Evolutionary conservation across 352 stramenopile species (phyloP).

Genomic region (Globisporangium heterothallicum): DNA sequence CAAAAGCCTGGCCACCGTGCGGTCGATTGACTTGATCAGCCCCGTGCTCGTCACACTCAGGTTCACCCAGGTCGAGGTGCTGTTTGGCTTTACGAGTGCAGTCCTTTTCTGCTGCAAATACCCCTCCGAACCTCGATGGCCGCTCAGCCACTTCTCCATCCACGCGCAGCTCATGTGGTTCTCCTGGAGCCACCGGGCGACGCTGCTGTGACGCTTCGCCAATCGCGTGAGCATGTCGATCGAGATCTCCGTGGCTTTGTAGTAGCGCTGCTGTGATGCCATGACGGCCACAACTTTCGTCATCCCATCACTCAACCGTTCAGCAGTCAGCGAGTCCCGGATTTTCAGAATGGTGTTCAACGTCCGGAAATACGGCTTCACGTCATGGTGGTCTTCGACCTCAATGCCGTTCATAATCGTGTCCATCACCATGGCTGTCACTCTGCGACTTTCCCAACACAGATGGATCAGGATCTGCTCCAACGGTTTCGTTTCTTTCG

Average conservation of each 20-base stretch:
- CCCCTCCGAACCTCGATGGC: conserved; percentile 55
- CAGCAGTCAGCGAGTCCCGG: conserved; percentile 52
- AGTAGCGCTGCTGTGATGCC: conserved; percentile 81
- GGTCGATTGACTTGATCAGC: conserved; percentile 60
- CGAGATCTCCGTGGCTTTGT: conserved; percentile 81
- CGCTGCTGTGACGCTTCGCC: conserved; percentile 64
- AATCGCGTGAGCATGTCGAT: conserved; percentile 84
- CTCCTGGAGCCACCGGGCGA: conserved; percentile 59
- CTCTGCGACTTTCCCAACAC: conserved; percentile 67
- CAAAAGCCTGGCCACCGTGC: conserved; percentile 49
- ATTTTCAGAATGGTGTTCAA: conserved; percentile 77
- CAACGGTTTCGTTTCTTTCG: conserved; percentile 72
- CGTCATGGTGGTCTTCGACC: conserved; percentile 74
- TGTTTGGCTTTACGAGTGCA: conserved; percentile 82
- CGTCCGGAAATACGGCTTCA: conserved; percentile 88
- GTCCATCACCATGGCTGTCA: conserved; percentile 54
- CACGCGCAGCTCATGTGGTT: conserved; percentile 64
- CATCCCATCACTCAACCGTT: conserved; percentile 65
- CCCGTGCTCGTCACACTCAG: conserved; percentile 47
- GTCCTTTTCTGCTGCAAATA: conserved; percentile 72
- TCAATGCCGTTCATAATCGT: conserved; percentile 74
- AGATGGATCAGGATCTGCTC: conserved; percentile 75
- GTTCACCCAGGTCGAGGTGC: conserved; percentile 75
- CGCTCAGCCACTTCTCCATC: conserved; percentile 81
- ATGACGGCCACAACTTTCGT: conserved; percentile 73